Base-by-base conservation (phyloP, 306 rosid genomes). In the barrel medic (Medicago truncatula) region DNA sequence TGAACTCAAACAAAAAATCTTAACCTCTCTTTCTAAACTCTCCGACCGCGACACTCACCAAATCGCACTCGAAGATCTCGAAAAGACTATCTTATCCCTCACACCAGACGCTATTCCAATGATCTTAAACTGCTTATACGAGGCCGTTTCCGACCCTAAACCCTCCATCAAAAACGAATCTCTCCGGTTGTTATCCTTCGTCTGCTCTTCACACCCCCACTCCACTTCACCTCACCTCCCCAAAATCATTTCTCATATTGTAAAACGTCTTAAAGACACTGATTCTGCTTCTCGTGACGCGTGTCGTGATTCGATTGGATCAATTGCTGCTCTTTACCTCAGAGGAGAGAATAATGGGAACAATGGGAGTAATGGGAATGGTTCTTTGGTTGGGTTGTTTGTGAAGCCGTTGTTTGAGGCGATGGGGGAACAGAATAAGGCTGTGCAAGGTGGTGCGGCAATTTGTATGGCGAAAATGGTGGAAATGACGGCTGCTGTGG, bases 11-110 rank as follows among this genome's bases (percentile, higher is more conserved):
- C 98, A 92, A 25, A 78, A 91, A 58, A 88, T 92, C 78, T 89
- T 96, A 39, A 96, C 96, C 7, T 89, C 99, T 0, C 88, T 96
- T 44, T 88, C 97, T 0, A 96, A 96, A 73, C 98, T 96, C 36
- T 84, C 99, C 4, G 99, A 96, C 81, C 78, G 99, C 17, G 99
- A 96, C 88, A 96, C 98, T 1, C 85, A 92, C 81, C 99, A 92
- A 80, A 90, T 96, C 88, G 97, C 99, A 39, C 86, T 92, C 0
- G 96, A 96, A 4, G 97, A 96, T 86, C 86, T 92, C 23, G 93
- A 90, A 62, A 90, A 88, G 56, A 96, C 85, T 53, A 87, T 88
- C 47, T 82, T 85, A 2, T 38, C 85, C 46, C 91, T 96, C 8
- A 79, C 97, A 0, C 82, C 96, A 0, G 97, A 96, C 50, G 86